Conservation (phyloP, 768 basidiomycete species). For the Naganishia onofrii region DNA sequence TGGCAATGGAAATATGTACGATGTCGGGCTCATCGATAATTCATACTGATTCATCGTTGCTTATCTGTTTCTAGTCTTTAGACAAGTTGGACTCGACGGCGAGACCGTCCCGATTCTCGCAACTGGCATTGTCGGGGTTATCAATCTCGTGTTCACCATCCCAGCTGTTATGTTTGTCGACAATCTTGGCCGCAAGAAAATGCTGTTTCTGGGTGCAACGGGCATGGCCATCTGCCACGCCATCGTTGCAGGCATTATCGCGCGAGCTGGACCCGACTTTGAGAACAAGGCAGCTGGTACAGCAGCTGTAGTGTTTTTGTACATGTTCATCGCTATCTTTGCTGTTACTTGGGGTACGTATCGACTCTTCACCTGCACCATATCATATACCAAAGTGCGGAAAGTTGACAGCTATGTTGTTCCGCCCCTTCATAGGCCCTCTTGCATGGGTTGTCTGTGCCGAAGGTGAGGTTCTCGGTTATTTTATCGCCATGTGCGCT, state of each 20-base stretch:
- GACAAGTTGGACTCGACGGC: conserved; percentile 61
- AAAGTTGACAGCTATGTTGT: background rate
- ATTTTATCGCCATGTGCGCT: background rate
- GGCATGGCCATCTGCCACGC: conserved; percentile 59
- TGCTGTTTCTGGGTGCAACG: conserved; percentile 51
- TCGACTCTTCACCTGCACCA: background rate
- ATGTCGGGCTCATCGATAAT: too few species aligned
- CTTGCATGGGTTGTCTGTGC: conserved; percentile 75
- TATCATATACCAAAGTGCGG: too few species aligned
- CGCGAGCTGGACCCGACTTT: conserved; percentile 56
- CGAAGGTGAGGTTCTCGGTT: conserved; percentile 53
- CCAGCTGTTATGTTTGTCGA: conserved; percentile 81
- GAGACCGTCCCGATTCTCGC: conserved; percentile 62
- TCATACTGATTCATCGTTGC: too few species aligned
- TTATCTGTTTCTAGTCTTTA: conserved; percentile 55
- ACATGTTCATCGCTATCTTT: conserved; percentile 72
- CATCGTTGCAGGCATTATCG: conserved; percentile 66
- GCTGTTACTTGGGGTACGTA: conserved; percentile 69
- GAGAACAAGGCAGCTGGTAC: conserved; percentile 66
- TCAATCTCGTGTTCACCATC: conserved; percentile 61
- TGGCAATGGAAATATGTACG: background rate
- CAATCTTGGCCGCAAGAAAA: conserved; percentile 70
- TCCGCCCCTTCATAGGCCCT: conserved; percentile 49
- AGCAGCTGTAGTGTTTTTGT: conserved; percentile 68
- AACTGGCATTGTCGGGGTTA: conserved; percentile 74